Percentiles rank a stretch among this genome's conserved stretches.
These are phyloP conservation scores for Balansia obtecta DNA, from an alignment of 2,329 filamentous ascomycete genomes.

Conservation along the genomic window DNA sequence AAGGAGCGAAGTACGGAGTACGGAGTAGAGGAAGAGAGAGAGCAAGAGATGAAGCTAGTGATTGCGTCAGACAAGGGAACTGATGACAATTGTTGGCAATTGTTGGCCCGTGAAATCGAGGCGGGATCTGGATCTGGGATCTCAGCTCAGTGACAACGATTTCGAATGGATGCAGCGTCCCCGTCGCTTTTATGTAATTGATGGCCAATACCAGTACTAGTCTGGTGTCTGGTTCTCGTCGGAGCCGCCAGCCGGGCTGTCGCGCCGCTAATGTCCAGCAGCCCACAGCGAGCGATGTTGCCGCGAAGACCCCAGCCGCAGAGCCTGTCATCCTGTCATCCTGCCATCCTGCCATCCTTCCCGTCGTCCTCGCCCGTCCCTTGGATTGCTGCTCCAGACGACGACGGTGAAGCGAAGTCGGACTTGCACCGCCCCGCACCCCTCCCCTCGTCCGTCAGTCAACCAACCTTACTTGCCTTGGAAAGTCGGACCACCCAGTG, in stretches of 20 bases:
- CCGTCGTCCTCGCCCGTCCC: too few species aligned
- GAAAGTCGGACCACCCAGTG: too few species aligned
- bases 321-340: too few species aligned
- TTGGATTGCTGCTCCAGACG: too few species aligned
- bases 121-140: not conserved
- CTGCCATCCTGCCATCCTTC: too few species aligned
- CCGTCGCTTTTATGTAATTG: slow-evolving; percentile 26
- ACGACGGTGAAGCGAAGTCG: too few species aligned
- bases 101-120: not conserved
- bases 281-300: not conserved
- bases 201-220: slow-evolving; percentile 16
- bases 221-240: not conserved
- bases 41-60: slow-evolving; percentile 6
- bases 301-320: not conserved
- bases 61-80: not conserved
- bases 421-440: too few species aligned
- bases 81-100: too few species aligned
- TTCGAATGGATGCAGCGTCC: slow-evolving; percentile 14
- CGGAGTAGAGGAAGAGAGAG: not conserved
- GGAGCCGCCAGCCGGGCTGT: not conserved
- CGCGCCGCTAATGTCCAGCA: not conserved
- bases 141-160: slow-evolving; percentile 11
- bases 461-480: too few species aligned
- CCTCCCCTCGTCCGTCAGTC: too few species aligned
- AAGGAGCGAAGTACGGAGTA: not conserved